Base-by-base conservation (phyloP, 2,329 filamentous ascomycete species). In the Fusarium sulawesiense region DNA sequence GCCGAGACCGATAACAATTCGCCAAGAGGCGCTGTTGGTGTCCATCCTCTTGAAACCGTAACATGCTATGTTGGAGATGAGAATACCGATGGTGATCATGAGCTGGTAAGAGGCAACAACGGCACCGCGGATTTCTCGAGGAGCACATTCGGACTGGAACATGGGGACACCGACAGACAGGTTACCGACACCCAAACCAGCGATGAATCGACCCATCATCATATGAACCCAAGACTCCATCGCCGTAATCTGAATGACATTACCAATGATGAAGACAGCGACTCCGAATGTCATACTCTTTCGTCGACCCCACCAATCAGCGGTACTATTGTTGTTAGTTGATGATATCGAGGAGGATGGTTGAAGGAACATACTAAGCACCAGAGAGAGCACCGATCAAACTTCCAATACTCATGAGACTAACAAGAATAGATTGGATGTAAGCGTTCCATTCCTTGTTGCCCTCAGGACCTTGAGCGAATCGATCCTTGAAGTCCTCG, bases 81-180 rank as follows among this genome's bases (percentile, higher is more conserved):
- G 87, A 68, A 93, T 92, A 34, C 91, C 91, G 29, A 92, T 82
- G 1, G 90, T 93, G 77, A 93, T 91, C 80, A 92, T 89, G 18
- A 93, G 86, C 79, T 93, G 91, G 78, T 92, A 93, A n/a, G 86
- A 88, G 7, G 86, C 84, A n/a, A 91, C 87, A 45, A 91, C 85
- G 34, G 87, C 85, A 71, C 89, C 89, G 70, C 89, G 87, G 65
- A 91, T 89, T 72, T 88, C 84, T 20, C 84, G 83, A 6, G 89
- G 89, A 3, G 87, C 84, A 55, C 84, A 88, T 75, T 92, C 89
- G 42, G 87, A 87, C 78, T 91, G 89, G 78, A 89, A 91, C 84
- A 91, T 88, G 61, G 89, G 89, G 4, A 91, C 88, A 37, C 88
- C 83, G 34, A 91, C 86, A 1, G 88, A 91, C 3, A 92, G 82